Conservation (phyloP, 2,329 filamentous ascomycete species). For the Colletotrichum cordylinicola region DNA sequence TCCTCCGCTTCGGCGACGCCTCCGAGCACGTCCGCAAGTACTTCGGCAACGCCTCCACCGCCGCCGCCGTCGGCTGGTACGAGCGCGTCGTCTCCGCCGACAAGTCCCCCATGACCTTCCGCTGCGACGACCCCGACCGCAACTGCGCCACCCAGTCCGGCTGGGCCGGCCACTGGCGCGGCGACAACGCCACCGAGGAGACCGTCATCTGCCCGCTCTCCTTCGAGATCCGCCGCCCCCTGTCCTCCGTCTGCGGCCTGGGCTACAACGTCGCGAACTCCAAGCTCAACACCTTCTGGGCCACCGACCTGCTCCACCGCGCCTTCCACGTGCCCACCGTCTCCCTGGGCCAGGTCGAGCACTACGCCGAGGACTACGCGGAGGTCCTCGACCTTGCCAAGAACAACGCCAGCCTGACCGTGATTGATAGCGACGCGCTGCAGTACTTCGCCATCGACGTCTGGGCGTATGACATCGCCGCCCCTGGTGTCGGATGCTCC, state of each 20-base stretch:
- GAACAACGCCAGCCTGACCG: constrained; percentile 50
- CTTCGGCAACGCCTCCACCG: constrained; percentile 66
- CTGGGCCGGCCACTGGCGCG: constrained; percentile 74
- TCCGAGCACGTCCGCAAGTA: constrained; percentile 69
- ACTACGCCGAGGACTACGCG: constrained; percentile 65
- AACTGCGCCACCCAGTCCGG: constrained; percentile 62
- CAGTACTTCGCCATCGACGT: constrained; percentile 74
- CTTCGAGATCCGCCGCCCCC: constrained; percentile 60
- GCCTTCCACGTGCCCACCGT: constrained; percentile 67
- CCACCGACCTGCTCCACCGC: constrained; percentile 70
- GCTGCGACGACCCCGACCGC: constrained; percentile 71
- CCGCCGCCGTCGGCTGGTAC: constrained; percentile 66
- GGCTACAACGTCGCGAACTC: constrained; percentile 67
- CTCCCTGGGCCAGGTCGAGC: constrained; percentile 64
- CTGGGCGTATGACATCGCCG: constrained; percentile 69
- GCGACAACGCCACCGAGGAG: constrained; percentile 66
- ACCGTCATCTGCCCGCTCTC: constrained; percentile 74
- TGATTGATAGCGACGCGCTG: constrained; percentile 65
- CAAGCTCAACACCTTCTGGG: constrained; percentile 67
- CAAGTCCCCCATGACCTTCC: constrained; percentile 63
- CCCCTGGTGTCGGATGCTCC: constrained; percentile 67
- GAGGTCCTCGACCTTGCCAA: constrained; percentile 59
- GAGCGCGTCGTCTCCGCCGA: constrained; percentile 65
- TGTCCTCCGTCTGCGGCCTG: constrained; percentile 64
- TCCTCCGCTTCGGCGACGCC: constrained; percentile 60